Evolutionary conservation across 2,329 filamentous ascomycete genomes (phyloP).

Genomic region (Onygenales sp.): DNA sequence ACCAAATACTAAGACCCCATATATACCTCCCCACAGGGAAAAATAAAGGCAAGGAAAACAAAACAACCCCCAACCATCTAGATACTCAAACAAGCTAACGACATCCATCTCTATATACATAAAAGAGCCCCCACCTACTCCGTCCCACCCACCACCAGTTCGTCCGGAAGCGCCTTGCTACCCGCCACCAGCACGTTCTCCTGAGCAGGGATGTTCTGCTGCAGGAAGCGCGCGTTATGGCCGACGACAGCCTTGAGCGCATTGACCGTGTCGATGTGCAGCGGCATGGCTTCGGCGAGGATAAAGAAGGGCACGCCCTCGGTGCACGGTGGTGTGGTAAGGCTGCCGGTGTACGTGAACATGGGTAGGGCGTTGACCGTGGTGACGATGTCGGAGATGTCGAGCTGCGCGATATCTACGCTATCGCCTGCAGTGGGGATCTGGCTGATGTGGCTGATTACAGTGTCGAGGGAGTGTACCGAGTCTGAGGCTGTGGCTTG

Average conservation of each 20-base stretch:
- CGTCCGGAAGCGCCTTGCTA: neutral
- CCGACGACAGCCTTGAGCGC: conserved; percentile 40
- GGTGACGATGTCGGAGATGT: conserved; percentile 33
- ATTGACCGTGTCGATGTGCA: conserved; percentile 41
- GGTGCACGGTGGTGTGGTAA: conserved; percentile 54
- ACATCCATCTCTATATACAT: neutral
- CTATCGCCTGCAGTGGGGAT: conserved; percentile 32
- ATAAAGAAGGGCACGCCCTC: conserved; percentile 48
- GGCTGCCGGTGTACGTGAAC: conserved; percentile 47
- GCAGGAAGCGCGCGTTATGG: conserved; percentile 10
- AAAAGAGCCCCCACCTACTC: too few relatives aligned
- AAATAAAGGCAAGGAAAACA: too few relatives aligned
- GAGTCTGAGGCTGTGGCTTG: conserved; percentile 29
- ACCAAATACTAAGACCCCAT: too few relatives aligned
- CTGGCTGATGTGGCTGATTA: conserved; percentile 35
- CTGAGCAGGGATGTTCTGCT: neutral
- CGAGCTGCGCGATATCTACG: conserved; percentile 28
- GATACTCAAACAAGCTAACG: too few relatives aligned
- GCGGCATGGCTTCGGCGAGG: conserved; percentile 35
- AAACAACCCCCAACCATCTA: too few relatives aligned
- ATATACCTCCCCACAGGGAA: too few relatives aligned
- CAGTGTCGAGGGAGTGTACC: conserved; percentile 38
- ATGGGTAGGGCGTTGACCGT: conserved; percentile 31
- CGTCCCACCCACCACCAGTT: neutral
- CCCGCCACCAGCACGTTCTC: neutral